phyloP scores from a whole-genome alignment of 257 asterid genomes.

The Striga asiatica region DNA sequence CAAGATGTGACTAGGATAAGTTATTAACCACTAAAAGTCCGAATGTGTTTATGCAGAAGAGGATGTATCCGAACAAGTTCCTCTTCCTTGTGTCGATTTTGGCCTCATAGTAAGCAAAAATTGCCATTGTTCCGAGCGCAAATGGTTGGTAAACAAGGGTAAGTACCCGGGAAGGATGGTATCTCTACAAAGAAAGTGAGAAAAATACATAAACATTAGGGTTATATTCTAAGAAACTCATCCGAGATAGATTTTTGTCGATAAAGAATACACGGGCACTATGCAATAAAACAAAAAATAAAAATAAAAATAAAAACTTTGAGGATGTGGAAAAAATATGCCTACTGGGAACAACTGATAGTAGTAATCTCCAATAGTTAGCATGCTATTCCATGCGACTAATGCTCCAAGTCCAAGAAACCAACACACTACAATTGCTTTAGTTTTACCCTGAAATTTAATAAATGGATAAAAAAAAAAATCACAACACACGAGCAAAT shows the following conservation, averaged over 20 bases:
- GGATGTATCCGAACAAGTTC: slow-evolving; percentile 51
- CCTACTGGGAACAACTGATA: slow-evolving; percentile 61
- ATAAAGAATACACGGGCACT: too few relatives aligned
- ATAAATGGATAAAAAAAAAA: neutral
- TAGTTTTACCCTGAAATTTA: slow-evolving; percentile 48
- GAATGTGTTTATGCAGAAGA: slow-evolving; percentile 47
- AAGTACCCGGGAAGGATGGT: slow-evolving; percentile 78
- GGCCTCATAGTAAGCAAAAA: slow-evolving; percentile 53
- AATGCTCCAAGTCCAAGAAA: slow-evolving; percentile 79
- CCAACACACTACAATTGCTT: slow-evolving; percentile 52
- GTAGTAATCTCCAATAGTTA: slow-evolving; percentile 67
- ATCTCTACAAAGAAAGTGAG: slow-evolving; percentile 43
- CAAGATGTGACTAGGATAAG: neutral
- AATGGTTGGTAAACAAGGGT: slow-evolving; percentile 80
- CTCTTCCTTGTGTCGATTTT: slow-evolving; percentile 59
- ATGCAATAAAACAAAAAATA: neutral
- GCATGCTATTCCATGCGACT: slow-evolving; percentile 78
- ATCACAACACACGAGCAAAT: neutral
- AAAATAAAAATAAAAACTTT: neutral
- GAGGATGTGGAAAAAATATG: neutral
- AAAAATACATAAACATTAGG: too few relatives aligned
- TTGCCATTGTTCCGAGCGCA: slow-evolving; percentile 45
- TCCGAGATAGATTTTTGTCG: too few relatives aligned
- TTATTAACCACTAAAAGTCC: slow-evolving; percentile 46
- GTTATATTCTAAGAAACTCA: too few relatives aligned